Base-by-base conservation (phyloP, 495 filamentous ascomycete species). In the Talaromyces thailandensis region DNA sequence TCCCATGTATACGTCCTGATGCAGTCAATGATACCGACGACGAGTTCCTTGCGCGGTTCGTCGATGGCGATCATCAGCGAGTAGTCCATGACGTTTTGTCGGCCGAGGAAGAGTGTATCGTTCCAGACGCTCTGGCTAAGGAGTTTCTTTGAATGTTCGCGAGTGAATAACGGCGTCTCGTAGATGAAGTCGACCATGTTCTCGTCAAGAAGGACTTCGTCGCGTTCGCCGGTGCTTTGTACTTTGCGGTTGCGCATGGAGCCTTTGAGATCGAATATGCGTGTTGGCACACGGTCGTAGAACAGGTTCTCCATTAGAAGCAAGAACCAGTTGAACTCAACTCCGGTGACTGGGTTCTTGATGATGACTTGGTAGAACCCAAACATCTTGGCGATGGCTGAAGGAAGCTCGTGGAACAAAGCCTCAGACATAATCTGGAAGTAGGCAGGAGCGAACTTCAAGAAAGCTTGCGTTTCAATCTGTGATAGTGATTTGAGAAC, bases 181-280 rank as follows among this genome's bases (percentile, higher is more conserved):
- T 96, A 98, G 67, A 99, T 98, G 69, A 95, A 96, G 69, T 99
- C 94, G 9, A 99, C 94, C 86, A 99, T 96, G 76, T 99, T 99
- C 70, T 98, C 94, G 68, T 99, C 94, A 5, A 98, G 84, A 21
- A 99, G 84, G 6, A 99, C 94, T 71, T 99, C 94, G 66, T 97
- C 91, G 64, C 90, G 88, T 71, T 98, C 92, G 57, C 94, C 94
- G 4, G 94, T 99, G 55, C 88, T 89, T 68, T 97, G 87, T 40
- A 96, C 94, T 69, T 94, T 94, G 67, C 94, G 89, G 73, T 99
- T 98, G 25, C 94, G 87, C 95, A 99, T 98, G 4, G 91, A 95
- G 7, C 94, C 94, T 69, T 99, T 99, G 64, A 99, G 84, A 70
- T 99, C 94, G 73, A 98, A 99, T 56, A 96, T 93, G n/a, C 91